Evolutionary conservation across 306 rosid genomes (phyloP).

Genomic region (Lathyrus tuberosus): DNA sequence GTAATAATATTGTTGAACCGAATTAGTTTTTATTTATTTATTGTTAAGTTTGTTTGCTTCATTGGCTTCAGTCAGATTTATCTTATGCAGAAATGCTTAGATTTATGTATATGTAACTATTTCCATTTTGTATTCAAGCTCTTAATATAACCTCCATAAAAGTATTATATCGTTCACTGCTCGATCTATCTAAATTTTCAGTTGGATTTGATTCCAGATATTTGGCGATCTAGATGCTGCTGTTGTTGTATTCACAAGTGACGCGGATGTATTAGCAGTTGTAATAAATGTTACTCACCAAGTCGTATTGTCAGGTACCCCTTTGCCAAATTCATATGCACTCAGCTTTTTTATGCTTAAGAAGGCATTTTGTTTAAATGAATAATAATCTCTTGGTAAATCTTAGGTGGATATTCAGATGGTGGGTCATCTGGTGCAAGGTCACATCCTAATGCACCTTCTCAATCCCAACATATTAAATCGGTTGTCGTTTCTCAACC

Average conservation of each 20-base stretch:
- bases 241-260: slow-evolving; percentile 80
- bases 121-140: slow-evolving; percentile 4
- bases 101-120: slow-evolving; percentile 47
- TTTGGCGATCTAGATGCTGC: slow-evolving; percentile 98
- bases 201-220: slow-evolving; percentile 51
- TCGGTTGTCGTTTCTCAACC: slow-evolving; percentile 58
- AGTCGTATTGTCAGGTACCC: slow-evolving; percentile 72
- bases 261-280: slow-evolving; percentile 76
- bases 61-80: no score
- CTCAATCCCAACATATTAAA: slow-evolving; percentile 70
- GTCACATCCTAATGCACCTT: slow-evolving; percentile 58
- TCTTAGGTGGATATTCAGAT: slow-evolving; percentile 59
- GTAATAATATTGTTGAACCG: no score
- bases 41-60: no score
- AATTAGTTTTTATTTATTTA: no score
- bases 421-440: slow-evolving; percentile 63
- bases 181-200: slow-evolving; percentile 30
- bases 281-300: slow-evolving; percentile 95
- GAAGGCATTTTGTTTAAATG: background rate
- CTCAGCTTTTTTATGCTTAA: background rate
- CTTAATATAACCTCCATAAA: slow-evolving; percentile 14
- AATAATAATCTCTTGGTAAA: slow-evolving; percentile 14
- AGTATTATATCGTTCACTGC: background rate
- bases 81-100: no score
- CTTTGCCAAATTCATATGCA: background rate